Base-by-base conservation (phyloP, 2,329 filamentous ascomycete genomes). In the Lizonia empirigonia region DNA sequence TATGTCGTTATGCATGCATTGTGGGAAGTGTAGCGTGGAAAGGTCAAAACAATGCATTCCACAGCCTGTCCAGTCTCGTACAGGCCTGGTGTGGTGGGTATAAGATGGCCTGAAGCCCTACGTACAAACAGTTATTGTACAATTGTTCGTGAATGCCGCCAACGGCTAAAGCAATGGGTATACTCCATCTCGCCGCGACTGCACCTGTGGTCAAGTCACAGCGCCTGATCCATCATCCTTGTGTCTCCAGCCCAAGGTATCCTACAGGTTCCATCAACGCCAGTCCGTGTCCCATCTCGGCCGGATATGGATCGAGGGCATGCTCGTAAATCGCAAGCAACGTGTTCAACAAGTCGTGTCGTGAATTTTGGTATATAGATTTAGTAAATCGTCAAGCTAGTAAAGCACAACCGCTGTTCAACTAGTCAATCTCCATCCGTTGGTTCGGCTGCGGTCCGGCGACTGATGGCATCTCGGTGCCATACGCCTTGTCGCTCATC, bases 401-500 rank as follows among this genome's bases (percentile, higher is more conserved):
- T 27, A 15, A 40, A 53, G 39, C 29, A 36, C 10, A 23, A 39
- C 30, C 10, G 10, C 37, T 18, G 24, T 33, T 39, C 50, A 30
- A 38, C 44, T 66, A 74, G 55, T 74, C 70, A 52, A 74, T 74
- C 53, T 72, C 71, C 71, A 74, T 74, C 46, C 79, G 69, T 47
- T 78, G 68, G 30, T 67, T 74, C 20, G 77, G 74, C 35, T 72
- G 64, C 20, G 77, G 74, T 41, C 73, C 74, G 58, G 77, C 75
- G 22, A 80, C 68, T 22, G 77, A 73, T 5, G 77, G 79, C 75
- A 80, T 78, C 55, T 79, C 76, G 23, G 76, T 75, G 61, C 71
- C 70, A 45, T 72, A 74, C 50, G 82, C 80, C 61, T 84, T 82
- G 29, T 81, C 78, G 51, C 74, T 75, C 15, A 56, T 44, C 13